Percentiles rank a stretch among this genome's conserved stretches.
Evolutionary conservation across 768 basidiomycete species (phyloP).

Genomic region (Boletus subcaerulescens): DNA sequence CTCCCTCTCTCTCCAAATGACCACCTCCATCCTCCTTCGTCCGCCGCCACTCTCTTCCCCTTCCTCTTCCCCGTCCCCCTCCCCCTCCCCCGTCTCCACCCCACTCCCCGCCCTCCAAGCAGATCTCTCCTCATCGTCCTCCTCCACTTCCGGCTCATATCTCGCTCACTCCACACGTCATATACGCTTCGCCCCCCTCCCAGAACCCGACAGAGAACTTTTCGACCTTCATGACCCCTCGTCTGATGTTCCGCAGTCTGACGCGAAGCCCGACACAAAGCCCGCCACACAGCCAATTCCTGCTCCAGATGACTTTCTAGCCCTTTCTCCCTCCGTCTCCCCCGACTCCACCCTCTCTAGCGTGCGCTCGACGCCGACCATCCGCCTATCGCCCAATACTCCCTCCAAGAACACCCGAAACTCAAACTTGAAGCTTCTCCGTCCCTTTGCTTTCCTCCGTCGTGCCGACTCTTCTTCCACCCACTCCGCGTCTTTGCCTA

Average conservation of each 20-base stretch:
- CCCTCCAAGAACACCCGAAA: not conserved
- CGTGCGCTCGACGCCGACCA: conserved; percentile 19
- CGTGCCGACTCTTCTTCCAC: conserved; percentile 12
- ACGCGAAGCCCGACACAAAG: not conserved
- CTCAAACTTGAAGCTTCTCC: conserved; percentile 19
- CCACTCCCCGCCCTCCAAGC: conserved; percentile 15
- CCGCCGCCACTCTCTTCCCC: not conserved
- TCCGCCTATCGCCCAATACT: conserved; percentile 9
- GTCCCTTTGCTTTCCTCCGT: conserved; percentile 21
- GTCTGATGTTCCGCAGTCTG: conserved; percentile 32
- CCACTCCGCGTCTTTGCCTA: conserved; percentile 12
- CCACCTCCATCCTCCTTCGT: conserved; percentile 22
- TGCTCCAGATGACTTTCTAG: not conserved
- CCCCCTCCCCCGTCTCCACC: not conserved
- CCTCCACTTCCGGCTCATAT: conserved; percentile 20
- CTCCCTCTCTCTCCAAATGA: conserved; percentile 7
- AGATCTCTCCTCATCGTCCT: conserved; percentile 17
- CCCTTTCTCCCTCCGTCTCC: conserved; percentile 19
- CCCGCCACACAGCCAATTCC: not conserved
- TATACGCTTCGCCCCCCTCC: conserved; percentile 85
- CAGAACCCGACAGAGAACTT: conserved; percentile 61
- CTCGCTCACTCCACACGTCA: conserved; percentile 17
- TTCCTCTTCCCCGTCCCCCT: not conserved
- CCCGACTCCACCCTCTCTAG: conserved; percentile 21
- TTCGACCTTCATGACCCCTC: conserved; percentile 5